phyloP scores from a whole-genome alignment of 2,329 filamentous ascomycete genomes.

The Phoma sp. region DNA sequence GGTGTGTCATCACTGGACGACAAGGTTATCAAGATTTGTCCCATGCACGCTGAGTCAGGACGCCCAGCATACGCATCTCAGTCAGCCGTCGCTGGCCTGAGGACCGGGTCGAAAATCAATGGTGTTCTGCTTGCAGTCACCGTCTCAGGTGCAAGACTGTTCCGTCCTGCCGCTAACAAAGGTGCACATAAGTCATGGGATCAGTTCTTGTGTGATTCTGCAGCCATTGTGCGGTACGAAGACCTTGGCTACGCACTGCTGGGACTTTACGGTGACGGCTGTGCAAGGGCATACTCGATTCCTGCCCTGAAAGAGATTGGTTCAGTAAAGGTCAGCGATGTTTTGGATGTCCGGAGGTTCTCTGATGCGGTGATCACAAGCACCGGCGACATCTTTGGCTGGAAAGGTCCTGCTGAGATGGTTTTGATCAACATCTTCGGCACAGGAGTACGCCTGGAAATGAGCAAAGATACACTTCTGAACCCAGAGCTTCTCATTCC shows the following conservation, averaged over 20 bases:
- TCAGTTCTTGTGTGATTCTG: slow-evolving; percentile 80
- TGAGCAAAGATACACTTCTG: slow-evolving; percentile 73
- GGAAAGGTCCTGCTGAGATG: slow-evolving; percentile 87
- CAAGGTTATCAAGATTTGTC: slow-evolving; percentile 75
- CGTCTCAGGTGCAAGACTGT: slow-evolving; percentile 78
- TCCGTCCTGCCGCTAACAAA: slow-evolving; percentile 83
- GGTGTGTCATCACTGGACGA: slow-evolving; percentile 73
- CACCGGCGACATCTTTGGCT: slow-evolving; percentile 84
- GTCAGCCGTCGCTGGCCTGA: slow-evolving; percentile 74
- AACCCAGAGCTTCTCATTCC: slow-evolving; percentile 79
- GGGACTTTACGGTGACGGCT: slow-evolving; percentile 84
- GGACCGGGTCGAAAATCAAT: slow-evolving; percentile 75
- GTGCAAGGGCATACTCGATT: slow-evolving; percentile 81
- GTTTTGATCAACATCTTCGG: slow-evolving; percentile 87
- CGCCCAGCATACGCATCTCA: slow-evolving; percentile 78
- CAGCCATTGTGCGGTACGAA: slow-evolving; percentile 77
- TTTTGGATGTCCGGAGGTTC: slow-evolving; percentile 77
- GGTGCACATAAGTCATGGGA: slow-evolving; percentile 94
- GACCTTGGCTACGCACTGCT: slow-evolving; percentile 80
- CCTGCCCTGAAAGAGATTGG: slow-evolving; percentile 87
- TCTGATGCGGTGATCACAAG: slow-evolving; percentile 73
- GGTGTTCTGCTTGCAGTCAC: slow-evolving; percentile 84
- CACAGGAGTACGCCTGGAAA: slow-evolving; percentile 67
- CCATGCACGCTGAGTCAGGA: slow-evolving; percentile 81
- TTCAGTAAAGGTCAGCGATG: slow-evolving; percentile 66